These are phyloP conservation scores for Jatropha podagrica DNA, from an alignment of 441 rosid species.

Conservation along the genomic window DNA sequence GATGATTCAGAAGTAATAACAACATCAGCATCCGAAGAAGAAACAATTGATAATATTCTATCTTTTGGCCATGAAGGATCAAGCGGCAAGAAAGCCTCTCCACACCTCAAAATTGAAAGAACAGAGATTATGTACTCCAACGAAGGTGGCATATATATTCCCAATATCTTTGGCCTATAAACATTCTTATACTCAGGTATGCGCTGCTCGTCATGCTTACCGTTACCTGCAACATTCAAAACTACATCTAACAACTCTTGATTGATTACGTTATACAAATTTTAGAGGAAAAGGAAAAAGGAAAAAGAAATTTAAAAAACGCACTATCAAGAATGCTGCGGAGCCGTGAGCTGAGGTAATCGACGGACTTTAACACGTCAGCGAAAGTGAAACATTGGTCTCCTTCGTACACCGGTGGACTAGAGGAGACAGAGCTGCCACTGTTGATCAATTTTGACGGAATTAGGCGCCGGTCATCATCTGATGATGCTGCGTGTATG, in stretches of 20 bases:
- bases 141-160: slow-evolving; percentile 72
- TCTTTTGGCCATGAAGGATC: slow-evolving; percentile 90
- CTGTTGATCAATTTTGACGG: slow-evolving; percentile 21
- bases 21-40: slow-evolving; percentile 50
- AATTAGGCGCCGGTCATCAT: slow-evolving; percentile 16
- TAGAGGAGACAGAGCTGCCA: slow-evolving; percentile 1
- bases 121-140: slow-evolving; percentile 77
- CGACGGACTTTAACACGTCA: slow-evolving; percentile 49
- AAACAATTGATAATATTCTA: slow-evolving; percentile 55
- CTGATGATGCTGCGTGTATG: slow-evolving; percentile 44
- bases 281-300: neutral
- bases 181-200: slow-evolving; percentile 14
- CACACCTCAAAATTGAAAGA: slow-evolving; percentile 73
- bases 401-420: slow-evolving; percentile 54
- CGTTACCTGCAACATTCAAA: slow-evolving; percentile 27
- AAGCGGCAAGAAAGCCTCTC: slow-evolving; percentile 84
- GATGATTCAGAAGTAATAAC: slow-evolving; percentile 48
- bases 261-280: neutral
- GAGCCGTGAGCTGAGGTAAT: slow-evolving; percentile 54
- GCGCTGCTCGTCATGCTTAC: slow-evolving; percentile 8
- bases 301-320: neutral
- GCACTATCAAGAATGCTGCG: slow-evolving; percentile 41
- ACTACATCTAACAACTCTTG: neutral
- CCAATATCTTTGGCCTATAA: slow-evolving; percentile 61
- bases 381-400: slow-evolving; percentile 64